Conservation (phyloP, 768 basidiomycete genomes). For the Mycena latifolia region DNA sequence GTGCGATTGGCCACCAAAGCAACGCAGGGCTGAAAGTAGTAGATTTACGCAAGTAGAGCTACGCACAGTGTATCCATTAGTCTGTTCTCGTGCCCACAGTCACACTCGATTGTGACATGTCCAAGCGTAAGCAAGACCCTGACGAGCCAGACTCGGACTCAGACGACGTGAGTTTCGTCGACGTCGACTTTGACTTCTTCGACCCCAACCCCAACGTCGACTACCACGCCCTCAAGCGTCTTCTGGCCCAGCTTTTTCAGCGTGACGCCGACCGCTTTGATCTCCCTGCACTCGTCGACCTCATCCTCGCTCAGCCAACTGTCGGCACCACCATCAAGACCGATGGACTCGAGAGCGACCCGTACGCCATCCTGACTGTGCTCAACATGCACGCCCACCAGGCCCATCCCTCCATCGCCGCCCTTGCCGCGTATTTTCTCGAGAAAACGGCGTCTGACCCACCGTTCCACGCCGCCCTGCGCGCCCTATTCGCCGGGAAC, state of each 20-base stretch:
- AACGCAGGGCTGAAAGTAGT: slow-evolving; percentile 14
- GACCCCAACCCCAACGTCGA: slow-evolving; percentile 86
- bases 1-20: slow-evolving; percentile 29
- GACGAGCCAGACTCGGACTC: slow-evolving; percentile 45
- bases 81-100: too few species aligned
- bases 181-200: slow-evolving; percentile 96
- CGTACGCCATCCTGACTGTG: slow-evolving; percentile 89
- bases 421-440: slow-evolving; percentile 78
- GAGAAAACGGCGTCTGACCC: slow-evolving; percentile 64
- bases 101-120: slow-evolving; percentile 57
- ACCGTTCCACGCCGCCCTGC: slow-evolving; percentile 65
- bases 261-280: slow-evolving; percentile 80
- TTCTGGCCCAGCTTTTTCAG: slow-evolving; percentile 77
- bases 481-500: slow-evolving; percentile 61
- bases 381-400: slow-evolving; percentile 81
- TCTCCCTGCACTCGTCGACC: slow-evolving; percentile 81
- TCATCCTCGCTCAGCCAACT: slow-evolving; percentile 78
- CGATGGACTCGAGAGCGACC: slow-evolving; percentile 91
- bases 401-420: slow-evolving; percentile 79
- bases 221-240: slow-evolving; percentile 87
- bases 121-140: slow-evolving; percentile 65
- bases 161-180: slow-evolving; percentile 68
- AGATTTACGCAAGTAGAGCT: too few species aligned
- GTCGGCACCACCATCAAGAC: slow-evolving; percentile 95
- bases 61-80: too few species aligned